Evolutionary conservation across 129 eudicot genomes (phyloP).

Genomic region (Flaveria trinervia): DNA sequence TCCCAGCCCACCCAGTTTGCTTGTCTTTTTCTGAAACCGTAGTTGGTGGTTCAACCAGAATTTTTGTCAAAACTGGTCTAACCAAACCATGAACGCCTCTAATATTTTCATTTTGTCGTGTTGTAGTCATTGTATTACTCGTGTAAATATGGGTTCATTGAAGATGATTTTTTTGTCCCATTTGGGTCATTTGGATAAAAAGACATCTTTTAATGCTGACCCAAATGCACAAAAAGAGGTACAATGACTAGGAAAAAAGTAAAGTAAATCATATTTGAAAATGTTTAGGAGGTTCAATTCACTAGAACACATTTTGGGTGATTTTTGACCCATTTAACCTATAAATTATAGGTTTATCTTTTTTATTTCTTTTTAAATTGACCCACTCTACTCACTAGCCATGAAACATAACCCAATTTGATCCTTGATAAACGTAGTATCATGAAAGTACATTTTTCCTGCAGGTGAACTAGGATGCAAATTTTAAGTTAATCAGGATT

Average conservation of each 20-base stretch:
- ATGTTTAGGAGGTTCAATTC: not conserved
- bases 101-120: not conserved
- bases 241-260: not conserved
- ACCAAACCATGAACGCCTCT: not conserved
- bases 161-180: not conserved
- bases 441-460: not conserved
- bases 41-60: no score
- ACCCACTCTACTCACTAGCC: no score
- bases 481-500: not conserved
- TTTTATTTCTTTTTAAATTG: no score
- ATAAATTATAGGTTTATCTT: not conserved
- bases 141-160: not conserved
- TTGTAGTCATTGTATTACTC: not conserved
- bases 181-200: not conserved
- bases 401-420: not conserved
- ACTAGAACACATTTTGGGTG: not conserved
- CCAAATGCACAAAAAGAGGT: not conserved
- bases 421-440: not conserved
- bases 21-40: no score
- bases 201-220: not conserved
- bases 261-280: not conserved
- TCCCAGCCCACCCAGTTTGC: no score
- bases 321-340: not conserved
- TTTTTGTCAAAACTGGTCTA: not conserved
- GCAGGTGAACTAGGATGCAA: conserved; percentile 29